Base-by-base conservation (phyloP, 2,329 filamentous ascomycete species). In the Cryphonectria nitschkei region DNA sequence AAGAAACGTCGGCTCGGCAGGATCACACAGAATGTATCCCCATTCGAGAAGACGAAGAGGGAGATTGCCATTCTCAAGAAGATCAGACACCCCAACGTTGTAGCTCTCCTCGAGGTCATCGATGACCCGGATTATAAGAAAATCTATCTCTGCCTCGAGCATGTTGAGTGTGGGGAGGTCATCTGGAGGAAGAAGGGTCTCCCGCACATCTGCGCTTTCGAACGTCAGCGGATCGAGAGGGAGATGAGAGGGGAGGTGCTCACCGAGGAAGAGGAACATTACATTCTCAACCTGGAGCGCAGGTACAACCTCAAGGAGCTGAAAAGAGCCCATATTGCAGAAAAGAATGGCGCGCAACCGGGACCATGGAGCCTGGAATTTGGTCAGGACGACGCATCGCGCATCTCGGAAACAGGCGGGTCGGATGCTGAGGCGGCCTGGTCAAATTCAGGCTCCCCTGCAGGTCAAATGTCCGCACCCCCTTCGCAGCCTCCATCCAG, bases 61-160 rank as follows among this genome's bases (percentile, higher is more conserved):
- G 96, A 99, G 83, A 97, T 99, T 74, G 96, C 96, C 78, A 98
- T 99, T 70, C 85, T 99, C 76, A 99, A 99, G 81, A 99, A 99
- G 84, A 97, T 97, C 68, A 91, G 95, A 41, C 96, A 99, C 80
- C 92, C 93, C n/a, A 98, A 99, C 78, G 93, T 99, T 56, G 96
- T 99, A 73, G 95, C 93, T 76, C 85, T 99, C 54, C 88, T 98
- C 74, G 96, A 99, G 82, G 95, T 99, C 77, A 98, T 99, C 76
- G 96, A 99, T 79, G 96, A 99, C 79, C 95, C 95, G 1, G 93
- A 94, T 77, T 89, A 94, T 71, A 96, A 97, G 83, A 99, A 99
- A 83, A 97, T 99, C 73, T 99, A 99, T 82, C 95, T 99, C 83
- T 93, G 98, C 29, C 87, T 99, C 60, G 96, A 99, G 80, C 95